A percentile compares a stretch with the other conserved stretches of the same genome.
These are phyloP conservation scores for Globisporangium takayamanum DNA, from an alignment of 352 stramenopile genomes.

Conservation along the genomic window DNA sequence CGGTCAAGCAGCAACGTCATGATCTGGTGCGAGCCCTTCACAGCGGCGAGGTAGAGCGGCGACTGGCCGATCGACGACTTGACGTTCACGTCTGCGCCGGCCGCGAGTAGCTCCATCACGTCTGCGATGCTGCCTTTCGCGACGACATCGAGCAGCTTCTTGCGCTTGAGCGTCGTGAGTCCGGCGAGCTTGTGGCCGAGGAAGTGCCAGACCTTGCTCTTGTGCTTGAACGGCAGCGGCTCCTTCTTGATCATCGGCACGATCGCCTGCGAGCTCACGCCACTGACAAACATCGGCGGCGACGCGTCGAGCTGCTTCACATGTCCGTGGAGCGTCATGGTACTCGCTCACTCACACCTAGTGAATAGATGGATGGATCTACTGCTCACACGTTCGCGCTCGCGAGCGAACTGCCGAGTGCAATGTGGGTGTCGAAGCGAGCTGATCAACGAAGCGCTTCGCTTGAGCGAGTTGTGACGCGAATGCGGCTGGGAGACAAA, in stretches of 20 bases:
- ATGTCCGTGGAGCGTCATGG: conserved; percentile 39
- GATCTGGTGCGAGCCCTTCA: conserved; percentile 51
- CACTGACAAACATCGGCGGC: conserved; percentile 31
- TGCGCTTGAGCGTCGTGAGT: conserved; percentile 66
- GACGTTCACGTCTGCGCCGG: conserved; percentile 45
- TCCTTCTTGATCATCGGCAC: conserved; percentile 47
- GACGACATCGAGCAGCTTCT: conserved; percentile 61
- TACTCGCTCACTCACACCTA: not conserved
- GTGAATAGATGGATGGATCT: not conserved
- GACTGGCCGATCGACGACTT: conserved; percentile 50
- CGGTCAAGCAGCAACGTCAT: conserved; percentile 61
- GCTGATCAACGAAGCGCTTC: no score
- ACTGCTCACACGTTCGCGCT: not conserved
- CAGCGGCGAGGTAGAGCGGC: conserved; percentile 48
- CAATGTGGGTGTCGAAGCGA: no score
- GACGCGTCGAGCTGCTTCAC: conserved; percentile 40
- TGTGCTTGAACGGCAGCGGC: conserved; percentile 18
- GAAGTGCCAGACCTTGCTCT: conserved; percentile 63
- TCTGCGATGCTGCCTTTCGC: conserved; percentile 41
- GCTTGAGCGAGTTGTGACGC: no score
- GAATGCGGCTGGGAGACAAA: no score
- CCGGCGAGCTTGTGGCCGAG: conserved; percentile 67
- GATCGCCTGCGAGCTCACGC: conserved; percentile 27
- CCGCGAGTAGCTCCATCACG: conserved; percentile 54
- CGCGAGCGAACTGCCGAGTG: no score